Evolutionary conservation across 257 asterid genomes (phyloP), one percentile per base, ranked within the genome.

Genomic region (Echites panduratus): DNA sequence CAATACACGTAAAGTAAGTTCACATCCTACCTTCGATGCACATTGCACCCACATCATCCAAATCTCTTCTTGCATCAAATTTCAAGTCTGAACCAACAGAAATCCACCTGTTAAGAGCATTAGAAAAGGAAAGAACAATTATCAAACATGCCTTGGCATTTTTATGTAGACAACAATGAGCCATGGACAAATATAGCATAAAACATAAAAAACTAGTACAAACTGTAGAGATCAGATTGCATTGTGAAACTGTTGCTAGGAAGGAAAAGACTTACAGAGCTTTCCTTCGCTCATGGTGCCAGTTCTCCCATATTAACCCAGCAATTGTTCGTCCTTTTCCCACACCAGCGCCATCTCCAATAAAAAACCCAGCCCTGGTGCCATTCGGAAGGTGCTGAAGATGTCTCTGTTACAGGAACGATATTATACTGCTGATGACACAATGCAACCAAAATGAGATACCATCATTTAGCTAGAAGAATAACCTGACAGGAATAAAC

Each of bases 331-430:
- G 84, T 61, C 98, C 99, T 86, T 95, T 95, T 65, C 99, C 99
- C 75, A 92, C 95, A 75, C 99, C 98, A 82, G 99, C 99, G 80
- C 98, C 98, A 90, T 95, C 99, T 76, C 99, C 98, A 70, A 92
- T 86, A 82, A 95, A 95, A 90, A 95, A 95, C 2, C 99, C 99
- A 68, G 98, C 99, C 85, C 98, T 86, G 65, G 82, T 78, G 85
- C 97, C 92, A 81, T 76, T 83, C 43, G 96, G 86, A 56, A 95
- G 97, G 86, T 88, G 93, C 80, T 95, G 98, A 79, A 84, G 89
- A 83, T 95, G 99, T 72, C 99, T 90, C 98, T 92, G 91, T 70
- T 78, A 75, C 63, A 67, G 66, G 73, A 74, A 76, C 65, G 76
- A 64, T 62, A 83, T 70, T 48, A 71, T 32, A 47, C 9, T 63